These are phyloP conservation scores for Coemansia sp. DNA, from an alignment of 192 early-diverging fungal genomes.

Conservation along the genomic window DNA sequence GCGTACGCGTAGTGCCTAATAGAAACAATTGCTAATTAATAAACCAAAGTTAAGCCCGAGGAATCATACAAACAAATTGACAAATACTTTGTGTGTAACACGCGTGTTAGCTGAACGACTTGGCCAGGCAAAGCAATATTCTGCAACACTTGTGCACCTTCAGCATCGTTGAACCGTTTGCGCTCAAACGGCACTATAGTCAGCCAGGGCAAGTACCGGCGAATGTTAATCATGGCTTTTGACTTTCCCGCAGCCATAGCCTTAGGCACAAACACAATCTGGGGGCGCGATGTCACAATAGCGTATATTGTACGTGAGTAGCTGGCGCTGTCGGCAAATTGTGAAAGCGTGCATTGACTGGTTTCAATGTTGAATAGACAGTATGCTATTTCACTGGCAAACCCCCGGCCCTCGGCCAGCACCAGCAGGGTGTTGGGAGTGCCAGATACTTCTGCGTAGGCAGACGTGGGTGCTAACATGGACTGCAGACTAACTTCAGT, in stretches of 20 bases:
- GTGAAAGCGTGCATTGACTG: slow-evolving; percentile 34
- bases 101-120: slow-evolving; percentile 15
- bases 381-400: slow-evolving; percentile 46
- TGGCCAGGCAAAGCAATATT: slow-evolving; percentile 22
- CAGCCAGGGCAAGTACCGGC: slow-evolving; percentile 48
- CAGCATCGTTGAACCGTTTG: slow-evolving; percentile 26
- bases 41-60: not conserved
- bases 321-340: slow-evolving; percentile 45
- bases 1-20: slow-evolving; percentile 44
- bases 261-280: slow-evolving; percentile 32
- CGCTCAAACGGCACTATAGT: slow-evolving; percentile 24
- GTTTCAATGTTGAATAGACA: slow-evolving; percentile 33
- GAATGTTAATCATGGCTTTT: slow-evolving; percentile 43
- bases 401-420: slow-evolving; percentile 40
- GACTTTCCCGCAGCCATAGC: slow-evolving; percentile 45
- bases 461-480: slow-evolving; percentile 25
- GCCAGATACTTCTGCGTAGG: slow-evolving; percentile 21
- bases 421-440: slow-evolving; percentile 32
- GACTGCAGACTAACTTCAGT: slow-evolving; percentile 6
- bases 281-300: slow-evolving; percentile 27
- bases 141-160: slow-evolving; percentile 20
- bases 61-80: not conserved
- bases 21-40: not conserved
- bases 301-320: slow-evolving; percentile 50
- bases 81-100: slow-evolving; percentile 30